phyloP scores from a whole-genome alignment of 176 grass and related monocot species.

The Carex parvula region DNA sequence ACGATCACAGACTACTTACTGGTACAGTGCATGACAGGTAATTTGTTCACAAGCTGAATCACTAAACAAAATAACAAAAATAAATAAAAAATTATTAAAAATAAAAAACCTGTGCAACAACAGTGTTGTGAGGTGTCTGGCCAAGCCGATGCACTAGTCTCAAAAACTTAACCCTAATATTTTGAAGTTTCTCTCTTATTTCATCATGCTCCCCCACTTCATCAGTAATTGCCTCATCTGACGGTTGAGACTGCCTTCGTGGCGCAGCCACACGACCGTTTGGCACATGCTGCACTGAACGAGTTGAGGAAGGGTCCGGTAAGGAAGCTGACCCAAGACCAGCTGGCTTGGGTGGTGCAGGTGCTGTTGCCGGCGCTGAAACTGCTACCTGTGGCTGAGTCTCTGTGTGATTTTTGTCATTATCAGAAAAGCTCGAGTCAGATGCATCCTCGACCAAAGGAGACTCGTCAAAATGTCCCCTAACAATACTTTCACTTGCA shows the following conservation, averaged over 20 bases:
- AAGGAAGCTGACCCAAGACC: conserved; percentile 74
- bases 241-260: conserved; percentile 37
- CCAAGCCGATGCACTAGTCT: conserved; percentile 78
- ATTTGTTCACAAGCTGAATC: neutral
- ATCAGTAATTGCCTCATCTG: conserved; percentile 40
- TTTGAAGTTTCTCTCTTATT: conserved; percentile 81
- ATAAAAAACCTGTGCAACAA: conserved; percentile 67
- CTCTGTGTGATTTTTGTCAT: conserved; percentile 38
- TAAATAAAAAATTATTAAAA: neutral
- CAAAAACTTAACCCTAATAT: conserved; percentile 87
- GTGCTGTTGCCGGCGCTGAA: conserved; percentile 15
- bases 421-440: conserved; percentile 37
- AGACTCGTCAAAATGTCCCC: conserved; percentile 26
- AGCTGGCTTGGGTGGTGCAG: conserved; percentile 43
- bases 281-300: conserved; percentile 45
- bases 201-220: conserved; percentile 76
- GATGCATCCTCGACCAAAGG: conserved; percentile 47
- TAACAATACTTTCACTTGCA: neutral
- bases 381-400: conserved; percentile 21
- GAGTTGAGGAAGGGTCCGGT: conserved; percentile 43
- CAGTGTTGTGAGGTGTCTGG: conserved; percentile 80
- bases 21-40: neutral
- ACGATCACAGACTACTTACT: neutral
- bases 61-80: conserved; percentile 4
- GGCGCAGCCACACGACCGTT: conserved; percentile 25